A percentile compares a stretch with the other conserved stretches of the same genome.
These are phyloP conservation scores for Scheffersomyces quercinus DNA, from an alignment of 1,139 yeast species.

Conservation along the genomic window DNA sequence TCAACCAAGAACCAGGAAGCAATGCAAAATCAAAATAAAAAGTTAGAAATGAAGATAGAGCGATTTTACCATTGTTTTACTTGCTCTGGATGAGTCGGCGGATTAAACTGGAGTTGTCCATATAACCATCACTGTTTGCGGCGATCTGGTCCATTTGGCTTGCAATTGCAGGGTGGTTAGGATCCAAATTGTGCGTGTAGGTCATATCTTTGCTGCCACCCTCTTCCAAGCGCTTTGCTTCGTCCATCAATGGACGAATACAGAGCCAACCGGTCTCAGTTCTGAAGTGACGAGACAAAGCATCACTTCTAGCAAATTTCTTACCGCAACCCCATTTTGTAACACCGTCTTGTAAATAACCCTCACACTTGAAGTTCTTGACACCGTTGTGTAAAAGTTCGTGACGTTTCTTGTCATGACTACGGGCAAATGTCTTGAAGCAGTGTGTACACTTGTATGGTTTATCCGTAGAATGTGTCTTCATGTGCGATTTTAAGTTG, in stretches of 20 bases:
- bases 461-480: conserved; percentile 56
- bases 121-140: not conserved
- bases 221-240: conserved; percentile 28
- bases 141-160: too few relatives aligned
- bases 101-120: conserved; percentile 8
- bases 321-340: conserved; percentile 64
- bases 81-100: conserved; percentile 9
- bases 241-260: conserved; percentile 56
- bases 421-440: conserved; percentile 52
- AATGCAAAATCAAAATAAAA: not conserved
- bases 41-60: not conserved
- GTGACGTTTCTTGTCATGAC: conserved; percentile 59
- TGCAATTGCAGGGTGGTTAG: too few relatives aligned
- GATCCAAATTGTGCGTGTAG: too few relatives aligned
- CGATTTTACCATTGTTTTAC: not conserved
- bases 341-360: conserved; percentile 48
- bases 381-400: conserved; percentile 55
- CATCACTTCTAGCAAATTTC: conserved; percentile 58
- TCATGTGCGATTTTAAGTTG: conserved; percentile 56
- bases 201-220: not conserved
- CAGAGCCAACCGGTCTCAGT: conserved; percentile 63
- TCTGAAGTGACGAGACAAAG: conserved; percentile 56
- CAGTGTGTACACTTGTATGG: conserved; percentile 54
- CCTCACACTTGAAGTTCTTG: conserved; percentile 58
- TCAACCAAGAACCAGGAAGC: not conserved